Conservation (phyloP, 495 filamentous ascomycete genomes). For the Penicillium simplicissimum region DNA sequence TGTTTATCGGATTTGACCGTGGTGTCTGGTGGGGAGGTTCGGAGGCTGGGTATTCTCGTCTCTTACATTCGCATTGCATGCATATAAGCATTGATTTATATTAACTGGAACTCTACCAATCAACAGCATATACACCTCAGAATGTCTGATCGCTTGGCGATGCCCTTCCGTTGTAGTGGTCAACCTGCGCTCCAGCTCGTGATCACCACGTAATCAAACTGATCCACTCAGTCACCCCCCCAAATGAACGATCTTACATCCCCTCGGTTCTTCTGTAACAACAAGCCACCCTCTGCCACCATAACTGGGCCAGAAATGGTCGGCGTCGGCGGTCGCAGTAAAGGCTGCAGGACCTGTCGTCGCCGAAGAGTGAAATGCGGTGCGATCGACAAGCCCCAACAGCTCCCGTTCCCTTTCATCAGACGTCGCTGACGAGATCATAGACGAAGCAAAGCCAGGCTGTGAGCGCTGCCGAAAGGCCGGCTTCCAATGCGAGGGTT, state of each 20-base stretch:
- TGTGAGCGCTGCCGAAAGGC: constrained; percentile 28
- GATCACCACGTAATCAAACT: no score
- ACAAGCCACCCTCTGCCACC: neutral
- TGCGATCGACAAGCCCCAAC: neutral
- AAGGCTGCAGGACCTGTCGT: constrained; percentile 30
- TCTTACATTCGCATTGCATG: neutral
- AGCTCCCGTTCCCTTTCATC: no score
- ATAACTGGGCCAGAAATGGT: constrained; percentile 9
- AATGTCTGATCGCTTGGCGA: no score
- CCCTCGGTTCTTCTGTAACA: neutral
- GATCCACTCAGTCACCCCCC: no score
- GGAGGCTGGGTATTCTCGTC: neutral
- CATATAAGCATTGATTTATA: neutral
- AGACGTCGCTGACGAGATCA: neutral
- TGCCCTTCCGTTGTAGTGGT: no score
- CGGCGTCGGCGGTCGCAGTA: constrained; percentile 19
- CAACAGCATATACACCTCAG: neutral
- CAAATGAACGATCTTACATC: neutral
- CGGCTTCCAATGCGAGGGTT: constrained; percentile 23
- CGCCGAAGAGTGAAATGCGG: constrained; percentile 30
- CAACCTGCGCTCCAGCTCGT: no score
- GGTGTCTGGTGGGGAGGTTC: neutral
- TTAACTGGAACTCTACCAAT: neutral
- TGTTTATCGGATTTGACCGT: neutral
- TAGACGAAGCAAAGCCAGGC: constrained; percentile 26